Conservation (phyloP, 2,329 filamentous ascomycete genomes). For the Hysterium pulicare region DNA sequence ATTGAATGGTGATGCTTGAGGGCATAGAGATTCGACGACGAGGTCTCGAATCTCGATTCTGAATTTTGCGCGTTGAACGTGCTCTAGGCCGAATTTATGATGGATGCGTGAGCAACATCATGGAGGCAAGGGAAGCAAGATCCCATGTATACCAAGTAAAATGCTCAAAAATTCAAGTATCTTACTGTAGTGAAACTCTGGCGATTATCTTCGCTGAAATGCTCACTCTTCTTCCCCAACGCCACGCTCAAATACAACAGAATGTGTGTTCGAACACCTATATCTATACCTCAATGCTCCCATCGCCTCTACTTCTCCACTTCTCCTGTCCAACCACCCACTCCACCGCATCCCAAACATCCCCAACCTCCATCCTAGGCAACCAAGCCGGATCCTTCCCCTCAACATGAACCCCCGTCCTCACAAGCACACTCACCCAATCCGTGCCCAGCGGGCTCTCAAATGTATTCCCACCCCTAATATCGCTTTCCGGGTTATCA, state of each 20-base stretch:
- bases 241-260: background rate
- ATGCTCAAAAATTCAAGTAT: background rate
- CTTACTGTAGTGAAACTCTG: background rate
- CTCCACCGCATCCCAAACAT: constrained; percentile 72
- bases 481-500: constrained; percentile 73
- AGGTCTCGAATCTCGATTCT: background rate
- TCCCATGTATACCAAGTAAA: too few species aligned
- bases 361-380: constrained; percentile 65
- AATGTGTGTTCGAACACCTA: background rate
- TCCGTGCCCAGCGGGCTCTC: constrained; percentile 62
- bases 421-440: constrained; percentile 75
- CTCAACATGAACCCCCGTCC: constrained; percentile 71
- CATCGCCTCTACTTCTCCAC: constrained; percentile 35
- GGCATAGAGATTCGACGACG: background rate
- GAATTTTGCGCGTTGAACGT: background rate
- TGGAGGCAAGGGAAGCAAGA: too few species aligned
- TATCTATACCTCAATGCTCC: background rate
- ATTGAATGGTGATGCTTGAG: background rate
- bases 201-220: background rate
- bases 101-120: background rate
- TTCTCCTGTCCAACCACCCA: constrained; percentile 63
- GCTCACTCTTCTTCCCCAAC: background rate
- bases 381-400: constrained; percentile 55
- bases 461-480: constrained; percentile 79
- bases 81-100: background rate